Conservation (phyloP, 2,329 filamentous ascomycete genomes). For the Ophiostoma sp. region DNA sequence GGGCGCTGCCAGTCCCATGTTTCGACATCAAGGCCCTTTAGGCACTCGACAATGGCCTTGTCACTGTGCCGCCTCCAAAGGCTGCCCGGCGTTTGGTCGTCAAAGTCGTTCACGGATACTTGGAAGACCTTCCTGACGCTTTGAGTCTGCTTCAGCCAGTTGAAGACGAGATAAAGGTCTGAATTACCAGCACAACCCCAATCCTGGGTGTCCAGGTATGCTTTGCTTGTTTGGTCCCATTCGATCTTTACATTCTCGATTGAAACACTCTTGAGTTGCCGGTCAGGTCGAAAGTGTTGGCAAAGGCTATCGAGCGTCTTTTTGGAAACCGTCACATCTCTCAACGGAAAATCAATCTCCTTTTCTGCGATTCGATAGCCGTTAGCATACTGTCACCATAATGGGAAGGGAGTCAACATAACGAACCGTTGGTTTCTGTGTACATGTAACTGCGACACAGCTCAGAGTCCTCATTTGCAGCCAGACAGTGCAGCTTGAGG, state of each 20-base stretch:
- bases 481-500: constrained; percentile 8
- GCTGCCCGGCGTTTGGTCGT: neutral
- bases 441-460: constrained; percentile 11
- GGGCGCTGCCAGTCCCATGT: constrained; percentile 15
- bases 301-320: constrained; percentile 14
- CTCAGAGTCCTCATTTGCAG: constrained; percentile 7
- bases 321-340: constrained; percentile 5
- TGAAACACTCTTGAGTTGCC: constrained; percentile 13
- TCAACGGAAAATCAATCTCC: constrained; percentile 13
- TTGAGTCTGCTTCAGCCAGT: constrained; percentile 14
- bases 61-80: constrained; percentile 10
- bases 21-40: constrained; percentile 4
- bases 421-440: constrained; percentile 12
- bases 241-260: constrained; percentile 15
- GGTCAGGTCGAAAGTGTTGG: constrained; percentile 11
- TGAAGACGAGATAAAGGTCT: constrained; percentile 13
- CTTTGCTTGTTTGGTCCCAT: constrained; percentile 11
- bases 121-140: constrained; percentile 5
- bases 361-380: constrained; percentile 6
- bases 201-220: neutral
- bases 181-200: constrained; percentile 11
- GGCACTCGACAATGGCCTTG: constrained; percentile 15
- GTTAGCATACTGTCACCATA: neutral
- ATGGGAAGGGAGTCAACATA: neutral
- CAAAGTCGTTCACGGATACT: constrained; percentile 14